Evolutionary conservation across 2,329 filamentous ascomycete genomes (phyloP).

Genomic region (Paecilomyces niveus): DNA sequence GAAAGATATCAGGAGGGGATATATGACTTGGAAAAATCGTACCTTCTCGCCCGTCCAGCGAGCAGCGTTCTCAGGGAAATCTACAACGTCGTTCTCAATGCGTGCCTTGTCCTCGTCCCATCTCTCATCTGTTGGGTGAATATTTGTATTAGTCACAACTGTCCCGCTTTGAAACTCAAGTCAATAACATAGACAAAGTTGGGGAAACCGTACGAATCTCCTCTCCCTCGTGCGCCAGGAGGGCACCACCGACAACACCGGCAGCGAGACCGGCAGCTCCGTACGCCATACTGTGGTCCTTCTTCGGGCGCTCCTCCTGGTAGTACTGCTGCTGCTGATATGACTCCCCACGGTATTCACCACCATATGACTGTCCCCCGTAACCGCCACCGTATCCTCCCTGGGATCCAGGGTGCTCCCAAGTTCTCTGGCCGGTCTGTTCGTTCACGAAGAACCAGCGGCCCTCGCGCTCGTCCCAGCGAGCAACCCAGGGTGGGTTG

Average conservation of each 20-base stretch:
- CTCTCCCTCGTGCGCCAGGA: slow-evolving; percentile 40
- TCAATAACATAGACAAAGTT: neutral
- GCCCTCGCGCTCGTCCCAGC: slow-evolving; percentile 34
- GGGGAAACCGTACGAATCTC: slow-evolving; percentile 28
- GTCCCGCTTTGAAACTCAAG: neutral
- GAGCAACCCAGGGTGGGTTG: slow-evolving; percentile 37
- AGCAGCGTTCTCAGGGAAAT: slow-evolving; percentile 38
- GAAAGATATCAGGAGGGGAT: neutral
- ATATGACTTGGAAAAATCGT: slow-evolving; percentile 8
- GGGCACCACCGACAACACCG: slow-evolving; percentile 36
- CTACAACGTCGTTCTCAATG: slow-evolving; percentile 28
- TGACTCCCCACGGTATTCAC: slow-evolving; percentile 1
- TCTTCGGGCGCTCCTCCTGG: slow-evolving; percentile 13
- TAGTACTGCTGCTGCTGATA: slow-evolving; percentile 2
- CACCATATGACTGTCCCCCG: neutral
- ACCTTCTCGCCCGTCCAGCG: slow-evolving; percentile 37
- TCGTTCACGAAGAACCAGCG: slow-evolving; percentile 43
- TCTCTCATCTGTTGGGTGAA: slow-evolving; percentile 18
- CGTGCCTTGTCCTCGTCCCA: slow-evolving; percentile 26
- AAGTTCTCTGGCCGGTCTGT: slow-evolving; percentile 38
- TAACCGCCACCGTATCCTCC: slow-evolving; percentile 11
- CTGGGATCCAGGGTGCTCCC: slow-evolving; percentile 26
- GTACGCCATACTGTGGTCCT: slow-evolving; percentile 27
- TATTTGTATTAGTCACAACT: neutral
- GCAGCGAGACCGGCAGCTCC: slow-evolving; percentile 33